Conservation (phyloP, 1,284 basidiomycete genomes). For the Wolfiporia cocos region DNA sequence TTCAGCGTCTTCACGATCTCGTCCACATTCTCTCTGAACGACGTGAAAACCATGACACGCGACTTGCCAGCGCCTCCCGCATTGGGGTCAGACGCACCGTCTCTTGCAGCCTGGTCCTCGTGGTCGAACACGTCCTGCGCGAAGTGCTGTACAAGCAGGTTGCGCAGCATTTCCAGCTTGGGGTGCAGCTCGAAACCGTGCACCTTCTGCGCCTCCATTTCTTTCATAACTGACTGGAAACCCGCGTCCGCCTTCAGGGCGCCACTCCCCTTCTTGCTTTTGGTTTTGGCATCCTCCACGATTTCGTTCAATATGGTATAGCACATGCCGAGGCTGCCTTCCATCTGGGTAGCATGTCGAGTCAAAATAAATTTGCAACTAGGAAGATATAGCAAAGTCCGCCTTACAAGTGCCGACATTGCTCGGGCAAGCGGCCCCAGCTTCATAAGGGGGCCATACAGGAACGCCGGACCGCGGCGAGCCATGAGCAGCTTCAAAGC, state of each 20-base stretch:
- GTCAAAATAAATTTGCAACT: slow-evolving; percentile 18
- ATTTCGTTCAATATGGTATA: slow-evolving; percentile 52
- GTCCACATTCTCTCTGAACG: slow-evolving; percentile 83
- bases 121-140: slow-evolving; percentile 48
- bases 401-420: slow-evolving; percentile 79
- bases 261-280: slow-evolving; percentile 33
- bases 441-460: slow-evolving; percentile 13
- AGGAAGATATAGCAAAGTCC: no score
- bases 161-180: slow-evolving; percentile 85
- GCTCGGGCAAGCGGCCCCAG: slow-evolving; percentile 55
- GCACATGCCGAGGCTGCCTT: slow-evolving; percentile 80
- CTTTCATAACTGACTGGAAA: slow-evolving; percentile 57
- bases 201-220: slow-evolving; percentile 52
- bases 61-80: slow-evolving; percentile 37
- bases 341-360: slow-evolving; percentile 45
- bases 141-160: slow-evolving; percentile 79
- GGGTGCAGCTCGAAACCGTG: slow-evolving; percentile 72
- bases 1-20: slow-evolving; percentile 84
- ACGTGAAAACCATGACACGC: slow-evolving; percentile 94
- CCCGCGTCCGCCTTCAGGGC: slow-evolving; percentile 47
- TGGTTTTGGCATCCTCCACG: slow-evolving; percentile 23
- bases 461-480: slow-evolving; percentile 24
- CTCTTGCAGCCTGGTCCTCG: slow-evolving; percentile 34
- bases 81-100: slow-evolving; percentile 6
- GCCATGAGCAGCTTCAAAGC: slow-evolving; percentile 31